These are phyloP conservation scores for Trypanosoma platydactyli DNA, from an alignment of 208 protist genomes.

Conservation along the genomic window DNA sequence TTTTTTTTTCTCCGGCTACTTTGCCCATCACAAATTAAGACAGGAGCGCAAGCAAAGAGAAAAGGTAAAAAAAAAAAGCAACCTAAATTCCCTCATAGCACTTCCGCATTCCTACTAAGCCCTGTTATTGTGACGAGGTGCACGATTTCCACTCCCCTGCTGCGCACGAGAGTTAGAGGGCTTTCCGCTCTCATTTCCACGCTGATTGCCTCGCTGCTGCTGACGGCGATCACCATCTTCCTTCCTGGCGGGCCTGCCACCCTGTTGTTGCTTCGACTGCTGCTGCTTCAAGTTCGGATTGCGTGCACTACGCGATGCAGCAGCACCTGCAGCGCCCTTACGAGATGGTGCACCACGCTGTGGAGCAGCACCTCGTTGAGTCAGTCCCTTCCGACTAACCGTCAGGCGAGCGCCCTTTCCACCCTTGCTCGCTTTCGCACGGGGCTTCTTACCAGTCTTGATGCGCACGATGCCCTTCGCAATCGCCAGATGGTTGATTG, in stretches of 20 bases:
- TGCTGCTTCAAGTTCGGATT: slow-evolving; percentile 8
- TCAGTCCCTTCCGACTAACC: slow-evolving; percentile 6
- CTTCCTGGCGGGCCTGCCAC: slow-evolving; percentile 12
- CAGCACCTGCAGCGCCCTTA: slow-evolving; percentile 19
- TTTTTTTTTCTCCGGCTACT: too few relatives aligned
- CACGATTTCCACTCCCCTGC: too few relatives aligned
- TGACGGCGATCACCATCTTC: slow-evolving; percentile 7
- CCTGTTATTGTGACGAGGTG: too few relatives aligned
- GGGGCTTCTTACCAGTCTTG: slow-evolving; percentile 83
- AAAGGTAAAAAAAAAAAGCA: too few relatives aligned
- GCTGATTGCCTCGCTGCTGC: too few relatives aligned
- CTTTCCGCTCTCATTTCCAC: slow-evolving; percentile 21
- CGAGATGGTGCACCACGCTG: slow-evolving; percentile 8
- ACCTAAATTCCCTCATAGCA: too few relatives aligned
- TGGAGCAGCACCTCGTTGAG: not conserved
- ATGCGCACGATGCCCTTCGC: slow-evolving; percentile 80
- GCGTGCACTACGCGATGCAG: slow-evolving; percentile 14
- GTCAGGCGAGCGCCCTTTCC: slow-evolving; percentile 35
- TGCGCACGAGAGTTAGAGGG: too few relatives aligned
- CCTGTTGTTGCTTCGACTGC: slow-evolving; percentile 13
- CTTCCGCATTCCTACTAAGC: too few relatives aligned
- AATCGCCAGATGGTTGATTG: slow-evolving; percentile 94
- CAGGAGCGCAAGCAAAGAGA: too few relatives aligned
- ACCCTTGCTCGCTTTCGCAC: slow-evolving; percentile 45
- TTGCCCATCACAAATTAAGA: too few relatives aligned